Conservation (phyloP, 73 alveolate genomes). For the Stentor coeruleus region DNA sequence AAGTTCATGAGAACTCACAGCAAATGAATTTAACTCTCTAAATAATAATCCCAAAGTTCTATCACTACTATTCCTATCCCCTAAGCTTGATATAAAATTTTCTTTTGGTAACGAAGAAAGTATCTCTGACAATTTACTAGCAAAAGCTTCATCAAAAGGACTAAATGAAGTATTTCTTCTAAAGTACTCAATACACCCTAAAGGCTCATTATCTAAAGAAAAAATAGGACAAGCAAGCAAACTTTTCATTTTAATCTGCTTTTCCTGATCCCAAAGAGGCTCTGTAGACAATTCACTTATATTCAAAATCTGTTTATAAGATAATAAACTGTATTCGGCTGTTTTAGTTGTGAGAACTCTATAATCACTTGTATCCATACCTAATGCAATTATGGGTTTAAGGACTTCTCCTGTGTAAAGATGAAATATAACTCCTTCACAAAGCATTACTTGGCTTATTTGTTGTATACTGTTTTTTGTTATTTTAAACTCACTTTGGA, state of each 20-base stretch:
- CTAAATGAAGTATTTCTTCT: not conserved
- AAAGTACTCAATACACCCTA: not conserved
- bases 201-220: not conserved
- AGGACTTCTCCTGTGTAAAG: not conserved
- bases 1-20: not conserved
- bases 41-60: not conserved
- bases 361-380: not conserved
- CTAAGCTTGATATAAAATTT: not conserved
- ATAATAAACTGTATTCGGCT: not conserved
- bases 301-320: not conserved
- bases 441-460: not conserved
- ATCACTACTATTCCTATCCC: not conserved
- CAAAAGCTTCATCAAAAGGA: not conserved
- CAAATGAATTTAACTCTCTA: not conserved
- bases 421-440: not conserved
- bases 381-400: not conserved
- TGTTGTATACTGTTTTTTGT: not conserved
- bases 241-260: not conserved
- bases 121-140: not conserved
- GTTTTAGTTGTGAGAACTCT: not conserved
- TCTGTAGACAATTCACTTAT: not conserved
- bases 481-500: not conserved
- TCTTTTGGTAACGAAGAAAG: not conserved
- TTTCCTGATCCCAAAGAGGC: not conserved
- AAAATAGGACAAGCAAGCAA: not conserved